Evolutionary conservation across 2,329 filamentous ascomycete species (phyloP).

Genomic region (Fusarium xylarioides): DNA sequence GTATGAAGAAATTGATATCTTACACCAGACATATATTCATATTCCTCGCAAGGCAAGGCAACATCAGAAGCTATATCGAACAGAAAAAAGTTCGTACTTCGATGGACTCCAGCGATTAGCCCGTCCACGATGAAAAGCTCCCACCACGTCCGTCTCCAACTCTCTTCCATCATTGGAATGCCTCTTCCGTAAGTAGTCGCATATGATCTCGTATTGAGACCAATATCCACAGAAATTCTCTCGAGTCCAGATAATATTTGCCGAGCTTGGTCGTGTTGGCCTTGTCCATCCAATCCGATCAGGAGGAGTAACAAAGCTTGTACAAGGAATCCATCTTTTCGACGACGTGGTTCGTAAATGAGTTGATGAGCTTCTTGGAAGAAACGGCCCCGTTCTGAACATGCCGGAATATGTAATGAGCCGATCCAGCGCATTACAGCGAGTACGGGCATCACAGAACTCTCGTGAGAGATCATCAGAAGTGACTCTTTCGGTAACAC

Average conservation of each 20-base stretch:
- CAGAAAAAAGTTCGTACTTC: conserved; percentile 74
- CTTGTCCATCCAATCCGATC: conserved; percentile 80
- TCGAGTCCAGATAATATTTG: conserved; percentile 74
- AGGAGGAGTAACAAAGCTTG: conserved; percentile 82
- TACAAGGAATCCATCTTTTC: conserved; percentile 70
- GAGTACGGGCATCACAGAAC: conserved; percentile 58
- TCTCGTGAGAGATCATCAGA: conserved; percentile 58
- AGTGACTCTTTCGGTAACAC: conserved; percentile 63
- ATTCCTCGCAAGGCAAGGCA: conserved; percentile 82
- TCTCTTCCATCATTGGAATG: conserved; percentile 78
- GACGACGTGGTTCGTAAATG: conserved; percentile 56
- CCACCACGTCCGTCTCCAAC: conserved; percentile 92
- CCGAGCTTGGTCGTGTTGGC: conserved; percentile 74
- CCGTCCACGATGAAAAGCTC: conserved; percentile 82
- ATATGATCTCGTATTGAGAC: conserved; percentile 76
- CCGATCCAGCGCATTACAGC: conserved; percentile 66
- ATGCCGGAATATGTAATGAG: conserved; percentile 63
- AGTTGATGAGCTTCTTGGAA: conserved; percentile 67
- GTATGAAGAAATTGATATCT: conserved; percentile 35
- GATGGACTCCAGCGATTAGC: conserved; percentile 83
- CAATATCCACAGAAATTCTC: conserved; percentile 76
- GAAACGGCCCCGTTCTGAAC: conserved; percentile 57
- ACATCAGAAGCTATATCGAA: conserved; percentile 75
- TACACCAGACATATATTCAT: conserved; percentile 71
- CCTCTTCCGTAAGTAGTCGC: conserved; percentile 70